Conservation (phyloP, 176 grass and related monocot species). For the Cenchrus americanus region DNA sequence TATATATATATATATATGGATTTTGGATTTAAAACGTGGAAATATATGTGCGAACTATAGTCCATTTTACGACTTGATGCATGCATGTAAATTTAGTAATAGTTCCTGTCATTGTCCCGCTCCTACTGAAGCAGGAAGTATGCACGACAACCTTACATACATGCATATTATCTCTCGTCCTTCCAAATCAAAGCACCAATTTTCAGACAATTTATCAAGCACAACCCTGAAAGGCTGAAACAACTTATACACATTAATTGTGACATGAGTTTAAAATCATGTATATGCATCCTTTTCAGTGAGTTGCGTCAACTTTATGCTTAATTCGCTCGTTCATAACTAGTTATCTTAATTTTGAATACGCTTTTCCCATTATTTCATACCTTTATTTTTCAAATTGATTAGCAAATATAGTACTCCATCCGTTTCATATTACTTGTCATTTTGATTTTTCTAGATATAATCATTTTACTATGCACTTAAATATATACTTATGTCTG, state of each 20-base stretch:
- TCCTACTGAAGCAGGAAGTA: too few relatives aligned
- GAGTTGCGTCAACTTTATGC: neutral
- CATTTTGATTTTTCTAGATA: too few relatives aligned
- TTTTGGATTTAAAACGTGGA: neutral
- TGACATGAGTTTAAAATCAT: too few relatives aligned
- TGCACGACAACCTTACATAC: too few relatives aligned
- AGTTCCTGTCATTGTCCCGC: neutral
- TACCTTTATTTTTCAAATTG: neutral
- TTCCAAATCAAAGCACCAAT: neutral
- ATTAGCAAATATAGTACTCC: neutral
- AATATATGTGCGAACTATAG: neutral
- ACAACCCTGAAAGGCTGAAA: neutral
- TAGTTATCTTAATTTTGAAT: neutral
- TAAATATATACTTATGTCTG: too few relatives aligned
- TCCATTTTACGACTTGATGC: neutral
- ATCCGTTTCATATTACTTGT: too few relatives aligned
- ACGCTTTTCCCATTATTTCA: neutral
- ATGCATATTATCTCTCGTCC: neutral
- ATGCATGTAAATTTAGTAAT: neutral
- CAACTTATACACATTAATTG: too few relatives aligned
- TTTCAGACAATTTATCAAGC: neutral
- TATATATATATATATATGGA: neutral
- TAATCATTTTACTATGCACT: too few relatives aligned
- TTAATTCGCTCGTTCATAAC: neutral
- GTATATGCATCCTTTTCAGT: too few relatives aligned